Evolutionary conservation across 2,329 filamentous ascomycete genomes (phyloP), one percentile per base, ranked within the genome.

Genomic region (Fusarium xyrophilum): DNA sequence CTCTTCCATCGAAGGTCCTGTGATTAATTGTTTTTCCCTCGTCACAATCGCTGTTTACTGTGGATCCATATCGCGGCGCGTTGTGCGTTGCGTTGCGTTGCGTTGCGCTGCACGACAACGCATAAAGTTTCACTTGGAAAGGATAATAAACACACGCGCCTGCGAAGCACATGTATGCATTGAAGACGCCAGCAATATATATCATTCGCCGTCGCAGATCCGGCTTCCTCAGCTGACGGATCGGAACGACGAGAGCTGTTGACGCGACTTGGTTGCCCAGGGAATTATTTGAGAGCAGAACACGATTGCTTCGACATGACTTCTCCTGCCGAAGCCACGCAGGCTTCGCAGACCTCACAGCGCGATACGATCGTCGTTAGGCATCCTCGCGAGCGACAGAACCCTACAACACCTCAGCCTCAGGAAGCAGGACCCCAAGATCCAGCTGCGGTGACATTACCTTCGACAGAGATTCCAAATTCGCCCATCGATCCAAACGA

Each of bases 401-500:
- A 75, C 47, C 71, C 76, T 13, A 67, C 69, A 7, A 79, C 77
- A 4, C 78, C 77, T 25, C 73, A 72, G 5, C 78, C 77, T n/a
- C 73, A 72, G 30, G 76, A 79, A 47, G 60, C 60, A 13, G 75
- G 68, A 19, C 74, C 73, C 15, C 71, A 74, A 28, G 73, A 76
- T 28, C 79, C 79, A 12, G 86, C 85, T 19, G 85, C 88, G 64
- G 79, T 82, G 36, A 86, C 85, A 23, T 78, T 88, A n/a, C 83
- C 84, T 14, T 86, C 85, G 3, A 88, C 86, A n/a, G 85, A 87
- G 72, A 80, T 79, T 10, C 83, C 85, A 5, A 80, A 79, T 23
- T 88, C 86, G 15, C 85, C 86, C 30, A 78, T 83, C 66, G 84
- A 86, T 48, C 79, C 81, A 9, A 76, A 77, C 47, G 73, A 79